A percentile compares a stretch with the other conserved stretches of the same genome.
These are phyloP conservation scores for Metarhizium anisopliae DNA, from an alignment of 2,329 filamentous ascomycete species.

Conservation along the genomic window DNA sequence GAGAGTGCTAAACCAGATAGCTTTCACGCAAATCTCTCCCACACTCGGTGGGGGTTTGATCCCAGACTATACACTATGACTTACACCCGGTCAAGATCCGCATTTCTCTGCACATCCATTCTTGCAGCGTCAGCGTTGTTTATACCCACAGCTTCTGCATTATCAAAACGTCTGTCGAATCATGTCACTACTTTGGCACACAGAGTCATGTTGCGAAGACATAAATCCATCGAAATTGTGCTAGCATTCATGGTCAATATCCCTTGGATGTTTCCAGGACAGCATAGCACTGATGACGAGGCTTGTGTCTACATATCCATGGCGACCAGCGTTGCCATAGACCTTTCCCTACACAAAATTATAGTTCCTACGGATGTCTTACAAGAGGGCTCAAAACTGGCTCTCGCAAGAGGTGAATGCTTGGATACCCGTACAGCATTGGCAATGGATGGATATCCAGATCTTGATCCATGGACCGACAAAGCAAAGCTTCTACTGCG, in stretches of 20 bases:
- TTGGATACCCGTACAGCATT: conserved; percentile 59
- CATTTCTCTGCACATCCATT: conserved; percentile 64
- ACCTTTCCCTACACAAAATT: conserved; percentile 62
- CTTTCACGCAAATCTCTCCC: conserved; percentile 61
- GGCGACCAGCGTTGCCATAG: conserved; percentile 59
- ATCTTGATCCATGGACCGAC: conserved; percentile 51
- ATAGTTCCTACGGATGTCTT: conserved; percentile 44
- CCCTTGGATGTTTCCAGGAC: conserved; percentile 63
- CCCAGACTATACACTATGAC: conserved; percentile 54
- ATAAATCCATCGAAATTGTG: conserved; percentile 65
- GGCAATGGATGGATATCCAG: conserved; percentile 57
- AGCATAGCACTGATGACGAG: conserved; percentile 62
- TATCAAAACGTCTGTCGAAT: conserved; percentile 56
- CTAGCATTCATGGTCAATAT: conserved; percentile 68
- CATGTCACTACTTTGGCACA: conserved; percentile 56
- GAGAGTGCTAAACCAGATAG: conserved; percentile 25
- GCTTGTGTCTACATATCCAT: conserved; percentile 64
- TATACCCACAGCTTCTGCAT: conserved; percentile 50
- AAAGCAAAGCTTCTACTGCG: conserved; percentile 53
- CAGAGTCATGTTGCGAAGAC: conserved; percentile 50
- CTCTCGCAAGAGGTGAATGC: conserved; percentile 55
- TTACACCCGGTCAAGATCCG: conserved; percentile 59
- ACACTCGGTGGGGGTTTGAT: conserved; percentile 67
- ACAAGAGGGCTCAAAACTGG: conserved; percentile 34
- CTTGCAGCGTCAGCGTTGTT: conserved; percentile 61